phyloP scores from a whole-genome alignment of 495 filamentous ascomycete genomes.

The Glarea lozoyensis region DNA sequence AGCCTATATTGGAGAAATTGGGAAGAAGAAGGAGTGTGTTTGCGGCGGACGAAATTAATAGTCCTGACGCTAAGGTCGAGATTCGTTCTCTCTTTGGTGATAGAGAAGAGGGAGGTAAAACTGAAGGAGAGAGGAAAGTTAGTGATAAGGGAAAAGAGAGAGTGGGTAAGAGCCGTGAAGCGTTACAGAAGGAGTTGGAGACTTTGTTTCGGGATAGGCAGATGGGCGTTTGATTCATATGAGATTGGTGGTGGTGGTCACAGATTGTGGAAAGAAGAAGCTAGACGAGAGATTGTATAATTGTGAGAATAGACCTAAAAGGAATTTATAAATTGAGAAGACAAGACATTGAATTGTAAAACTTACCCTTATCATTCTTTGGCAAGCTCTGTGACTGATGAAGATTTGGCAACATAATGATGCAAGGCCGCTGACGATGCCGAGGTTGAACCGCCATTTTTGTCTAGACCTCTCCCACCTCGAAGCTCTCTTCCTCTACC shows the following conservation, averaged over 20 bases:
- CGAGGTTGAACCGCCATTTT: no score
- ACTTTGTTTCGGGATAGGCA: conserved; percentile 14
- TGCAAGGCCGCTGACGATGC: no score
- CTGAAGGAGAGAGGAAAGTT: neutral
- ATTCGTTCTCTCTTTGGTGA: no score
- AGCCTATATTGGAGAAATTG: conserved; percentile 14
- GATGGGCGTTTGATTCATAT: neutral
- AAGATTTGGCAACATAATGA: no score
- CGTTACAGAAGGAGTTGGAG: conserved; percentile 9
- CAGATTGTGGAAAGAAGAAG: neutral
- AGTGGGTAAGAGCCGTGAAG: no score
- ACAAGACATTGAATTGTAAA: no score
- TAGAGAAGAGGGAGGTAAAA: neutral
- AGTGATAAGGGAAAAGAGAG: conserved; percentile 4
- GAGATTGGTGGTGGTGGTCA: neutral
- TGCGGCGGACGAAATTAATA: no score
- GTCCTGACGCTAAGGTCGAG: no score
- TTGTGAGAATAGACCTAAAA: neutral
- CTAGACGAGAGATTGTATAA: neutral
- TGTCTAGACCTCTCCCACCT: no score
- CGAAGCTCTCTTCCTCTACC: no score
- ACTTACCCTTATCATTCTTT: no score
- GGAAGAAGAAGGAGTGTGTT: conserved; percentile 9
- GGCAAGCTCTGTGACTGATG: no score
- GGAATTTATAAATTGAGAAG: conserved; percentile 1